phyloP scores from a whole-genome alignment of 495 filamentous ascomycete species.

The Penicillium psychrofluorescens region DNA sequence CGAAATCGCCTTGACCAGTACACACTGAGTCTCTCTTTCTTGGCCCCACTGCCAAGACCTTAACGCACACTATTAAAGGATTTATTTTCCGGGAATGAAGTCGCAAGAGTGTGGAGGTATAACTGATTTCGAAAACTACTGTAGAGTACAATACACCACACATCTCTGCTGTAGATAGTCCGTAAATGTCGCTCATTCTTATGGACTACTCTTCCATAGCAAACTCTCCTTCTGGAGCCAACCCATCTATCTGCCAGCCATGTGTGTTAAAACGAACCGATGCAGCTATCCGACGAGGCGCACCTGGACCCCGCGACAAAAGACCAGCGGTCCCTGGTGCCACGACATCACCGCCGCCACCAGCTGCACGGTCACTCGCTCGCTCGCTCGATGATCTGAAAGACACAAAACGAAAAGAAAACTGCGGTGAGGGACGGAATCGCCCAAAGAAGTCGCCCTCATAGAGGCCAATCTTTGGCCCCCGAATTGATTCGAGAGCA shows the following conservation, averaged over 20 bases:
- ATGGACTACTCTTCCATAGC: too few relatives aligned
- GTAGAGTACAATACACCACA: slow-evolving; percentile 37
- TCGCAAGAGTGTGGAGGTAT: too few relatives aligned
- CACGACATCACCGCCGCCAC: slow-evolving; percentile 31
- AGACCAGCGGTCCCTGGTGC: slow-evolving; percentile 24
- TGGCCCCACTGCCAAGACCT: too few relatives aligned
- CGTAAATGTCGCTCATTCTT: too few relatives aligned
- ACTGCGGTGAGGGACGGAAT: slow-evolving; percentile 2
- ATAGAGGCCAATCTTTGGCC: neutral
- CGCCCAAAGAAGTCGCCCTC: too few relatives aligned
- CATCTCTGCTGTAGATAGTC: slow-evolving; percentile 3
- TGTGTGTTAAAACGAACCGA: neutral
- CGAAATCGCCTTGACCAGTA: too few relatives aligned
- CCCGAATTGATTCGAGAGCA: slow-evolving; percentile 8
- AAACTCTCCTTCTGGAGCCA: neutral
- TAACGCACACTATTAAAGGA: too few relatives aligned
- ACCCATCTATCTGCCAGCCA: neutral
- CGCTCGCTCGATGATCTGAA: neutral
- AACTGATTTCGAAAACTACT: too few relatives aligned
- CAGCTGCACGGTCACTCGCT: slow-evolving; percentile 7
- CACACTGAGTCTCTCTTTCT: too few relatives aligned
- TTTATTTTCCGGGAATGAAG: too few relatives aligned
- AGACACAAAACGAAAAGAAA: slow-evolving; percentile 1
- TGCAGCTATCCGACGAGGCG: too few relatives aligned
- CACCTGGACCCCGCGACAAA: slow-evolving; percentile 11